A percentile compares a stretch with the other conserved stretches of the same genome.
Conservation (phyloP, 208 protist genomes). For the Wallacemonas collosoma region DNA sequence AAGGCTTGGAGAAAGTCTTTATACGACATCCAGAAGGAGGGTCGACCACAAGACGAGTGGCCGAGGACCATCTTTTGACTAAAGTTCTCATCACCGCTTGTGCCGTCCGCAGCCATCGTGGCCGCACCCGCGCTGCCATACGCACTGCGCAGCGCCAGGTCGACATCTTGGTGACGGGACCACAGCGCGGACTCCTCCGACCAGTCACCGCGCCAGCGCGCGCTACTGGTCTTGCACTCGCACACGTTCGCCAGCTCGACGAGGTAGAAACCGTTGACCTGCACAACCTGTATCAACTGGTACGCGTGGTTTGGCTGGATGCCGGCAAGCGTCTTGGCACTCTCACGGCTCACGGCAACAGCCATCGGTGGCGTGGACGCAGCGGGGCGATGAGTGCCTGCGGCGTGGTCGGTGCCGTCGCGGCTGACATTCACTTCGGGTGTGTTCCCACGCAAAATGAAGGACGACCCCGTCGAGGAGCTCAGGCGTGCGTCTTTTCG, state of each 20-base stretch:
- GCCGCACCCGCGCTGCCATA: not conserved
- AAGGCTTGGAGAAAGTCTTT: conserved; percentile 71
- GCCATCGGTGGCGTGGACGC: conserved; percentile 12
- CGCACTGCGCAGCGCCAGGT: conserved; percentile 34
- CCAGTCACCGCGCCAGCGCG: conserved; percentile 79
- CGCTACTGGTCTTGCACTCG: conserved; percentile 13
- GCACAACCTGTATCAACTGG: conserved; percentile 56
- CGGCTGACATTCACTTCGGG: not conserved
- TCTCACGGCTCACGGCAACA: conserved; percentile 44
- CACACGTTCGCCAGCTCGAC: conserved; percentile 61
- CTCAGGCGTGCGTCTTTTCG: not conserved
- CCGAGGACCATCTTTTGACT: conserved; percentile 9
- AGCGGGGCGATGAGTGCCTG: too few relatives aligned
- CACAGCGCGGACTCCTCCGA: conserved; percentile 67
- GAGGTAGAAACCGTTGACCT: conserved; percentile 62
- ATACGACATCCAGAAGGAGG: conserved; percentile 88
- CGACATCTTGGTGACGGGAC: conserved; percentile 62
- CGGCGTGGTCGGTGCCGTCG: not conserved
- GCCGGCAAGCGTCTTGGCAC: conserved; percentile 34
- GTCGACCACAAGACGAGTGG: conserved; percentile 9
- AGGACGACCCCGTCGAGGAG: not conserved
- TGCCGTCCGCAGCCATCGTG: not conserved
- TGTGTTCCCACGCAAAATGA: not conserved
- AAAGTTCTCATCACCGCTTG: not conserved
- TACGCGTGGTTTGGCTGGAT: conserved; percentile 63